A percentile compares a stretch with the other conserved stretches of the same genome.
Evolutionary conservation across 352 stramenopile genomes (phyloP).

Genomic region (Phytophthora pisi): DNA sequence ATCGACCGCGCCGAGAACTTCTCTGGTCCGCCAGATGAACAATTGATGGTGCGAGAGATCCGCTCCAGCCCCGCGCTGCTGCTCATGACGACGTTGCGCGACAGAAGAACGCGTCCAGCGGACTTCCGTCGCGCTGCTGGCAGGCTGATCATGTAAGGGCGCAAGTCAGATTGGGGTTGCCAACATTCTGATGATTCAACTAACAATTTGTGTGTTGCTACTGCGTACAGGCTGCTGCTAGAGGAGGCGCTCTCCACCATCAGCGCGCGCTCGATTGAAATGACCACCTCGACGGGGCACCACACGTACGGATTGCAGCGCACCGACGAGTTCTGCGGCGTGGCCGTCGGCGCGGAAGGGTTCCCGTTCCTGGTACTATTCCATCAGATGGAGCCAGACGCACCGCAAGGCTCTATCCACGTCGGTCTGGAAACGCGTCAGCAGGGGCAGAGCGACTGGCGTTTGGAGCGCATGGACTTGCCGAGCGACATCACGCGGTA

Average conservation of each 20-base stretch:
- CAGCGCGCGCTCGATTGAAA: slow-evolving; percentile 28
- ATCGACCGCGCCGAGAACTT: slow-evolving; percentile 53
- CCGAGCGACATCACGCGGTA: slow-evolving; percentile 32
- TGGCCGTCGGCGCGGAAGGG: slow-evolving; percentile 45
- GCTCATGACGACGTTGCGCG: slow-evolving; percentile 52
- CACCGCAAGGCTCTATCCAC: slow-evolving; percentile 35
- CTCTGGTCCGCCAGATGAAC: slow-evolving; percentile 14
- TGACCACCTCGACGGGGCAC: slow-evolving; percentile 35
- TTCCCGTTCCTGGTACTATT: slow-evolving; percentile 53
- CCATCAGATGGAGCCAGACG: slow-evolving; percentile 50
- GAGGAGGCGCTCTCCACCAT: slow-evolving; percentile 53
- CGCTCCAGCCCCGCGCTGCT: slow-evolving; percentile 45
- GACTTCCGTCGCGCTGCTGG: slow-evolving; percentile 44
- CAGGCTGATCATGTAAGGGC: slow-evolving; percentile 50
- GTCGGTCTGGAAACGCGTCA: slow-evolving; percentile 17
- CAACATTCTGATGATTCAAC: too few species aligned
- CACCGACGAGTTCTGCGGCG: slow-evolving; percentile 35
- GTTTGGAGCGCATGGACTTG: slow-evolving; percentile 37
- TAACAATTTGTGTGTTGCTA: background rate
- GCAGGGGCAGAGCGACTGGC: slow-evolving; percentile 11
- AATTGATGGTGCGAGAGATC: slow-evolving; percentile 46
- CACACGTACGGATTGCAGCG: slow-evolving; percentile 29
- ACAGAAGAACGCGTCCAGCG: slow-evolving; percentile 25
- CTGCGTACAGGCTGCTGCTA: slow-evolving; percentile 42
- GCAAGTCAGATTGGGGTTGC: background rate